Evolutionary conservation across 2,329 filamentous ascomycete genomes (phyloP).

Genomic region (Geoglossum cookeanum): DNA sequence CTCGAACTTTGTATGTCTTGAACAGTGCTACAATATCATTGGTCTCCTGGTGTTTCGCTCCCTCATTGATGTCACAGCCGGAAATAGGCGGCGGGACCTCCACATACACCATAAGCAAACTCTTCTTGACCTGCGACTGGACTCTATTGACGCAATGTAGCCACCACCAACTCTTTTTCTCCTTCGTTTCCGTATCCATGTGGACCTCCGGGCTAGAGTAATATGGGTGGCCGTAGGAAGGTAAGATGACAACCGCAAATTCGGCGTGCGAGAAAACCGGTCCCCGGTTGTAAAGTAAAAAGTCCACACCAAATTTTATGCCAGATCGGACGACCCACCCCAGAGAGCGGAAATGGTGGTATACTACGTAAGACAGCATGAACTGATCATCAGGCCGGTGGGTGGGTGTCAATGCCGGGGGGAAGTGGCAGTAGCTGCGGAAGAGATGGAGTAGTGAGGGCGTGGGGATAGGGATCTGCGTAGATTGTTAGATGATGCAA

Average conservation of each 20-base stretch:
- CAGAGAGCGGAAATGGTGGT: constrained; percentile 88
- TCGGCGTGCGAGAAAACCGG: constrained; percentile 92
- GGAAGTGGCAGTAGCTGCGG: constrained; percentile 50
- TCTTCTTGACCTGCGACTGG: constrained; percentile 78
- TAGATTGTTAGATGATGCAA: background rate
- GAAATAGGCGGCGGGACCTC: constrained; percentile 53
- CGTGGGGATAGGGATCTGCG: constrained; percentile 25
- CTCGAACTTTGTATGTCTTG: constrained; percentile 53
- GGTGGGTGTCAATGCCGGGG: constrained; percentile 26
- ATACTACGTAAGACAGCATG: constrained; percentile 69
- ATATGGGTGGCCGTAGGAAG: constrained; percentile 55
- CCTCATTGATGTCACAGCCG: background rate
- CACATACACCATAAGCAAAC: constrained; percentile 72
- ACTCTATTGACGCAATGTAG: constrained; percentile 81
- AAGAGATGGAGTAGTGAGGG: constrained; percentile 45
- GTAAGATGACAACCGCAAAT: constrained; percentile 70
- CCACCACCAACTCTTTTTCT: constrained; percentile 52
- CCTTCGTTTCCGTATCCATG: constrained; percentile 31
- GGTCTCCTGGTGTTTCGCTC: constrained; percentile 11
- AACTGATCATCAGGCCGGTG: constrained; percentile 66
- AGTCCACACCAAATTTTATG: constrained; percentile 89
- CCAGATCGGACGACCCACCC: constrained; percentile 89
- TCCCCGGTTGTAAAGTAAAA: constrained; percentile 80
- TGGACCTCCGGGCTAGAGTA: constrained; percentile 39
- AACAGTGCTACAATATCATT: constrained; percentile 44